A percentile compares a stretch with the other conserved stretches of the same genome.
Conservation (phyloP, 768 basidiomycete genomes). For the Trametes elegans region DNA sequence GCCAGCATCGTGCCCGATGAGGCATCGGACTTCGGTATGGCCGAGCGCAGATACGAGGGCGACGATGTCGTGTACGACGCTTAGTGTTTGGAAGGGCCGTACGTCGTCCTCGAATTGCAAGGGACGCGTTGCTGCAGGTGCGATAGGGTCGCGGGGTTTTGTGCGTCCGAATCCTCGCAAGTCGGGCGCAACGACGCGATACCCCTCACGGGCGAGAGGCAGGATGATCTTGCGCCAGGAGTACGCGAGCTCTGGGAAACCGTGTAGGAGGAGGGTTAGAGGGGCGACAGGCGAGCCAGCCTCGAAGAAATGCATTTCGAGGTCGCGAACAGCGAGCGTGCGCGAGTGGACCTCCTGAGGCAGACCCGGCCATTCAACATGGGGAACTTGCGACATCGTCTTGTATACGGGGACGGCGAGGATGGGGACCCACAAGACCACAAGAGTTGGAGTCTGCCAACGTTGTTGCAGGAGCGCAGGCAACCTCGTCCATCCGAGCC, state of each 20-base stretch:
- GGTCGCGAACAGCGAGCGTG: conserved; percentile 43
- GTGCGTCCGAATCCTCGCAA: conserved; percentile 52
- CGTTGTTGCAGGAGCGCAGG: too few relatives aligned
- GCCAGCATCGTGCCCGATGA: conserved; percentile 64
- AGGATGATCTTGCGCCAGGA: conserved; percentile 61
- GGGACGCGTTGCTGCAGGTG: conserved; percentile 15
- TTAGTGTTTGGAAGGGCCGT: conserved; percentile 48
- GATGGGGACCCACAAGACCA: too few relatives aligned
- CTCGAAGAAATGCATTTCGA: conserved; percentile 53
- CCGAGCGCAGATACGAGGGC: conserved; percentile 52
- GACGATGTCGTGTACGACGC: conserved; percentile 50
- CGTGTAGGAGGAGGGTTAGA: conserved; percentile 58
- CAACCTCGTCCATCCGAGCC: too few relatives aligned
- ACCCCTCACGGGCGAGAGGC: conserved; percentile 50
- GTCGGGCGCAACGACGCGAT: conserved; percentile 63
- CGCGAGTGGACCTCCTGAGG: conserved; percentile 38
- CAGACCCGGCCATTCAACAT: conserved; percentile 6
- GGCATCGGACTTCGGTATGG: conserved; percentile 42
- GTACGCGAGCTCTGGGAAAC: conserved; percentile 65
- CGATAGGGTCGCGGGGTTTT: conserved; percentile 4
- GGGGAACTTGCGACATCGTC: background rate
- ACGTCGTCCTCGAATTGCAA: conserved; percentile 48
- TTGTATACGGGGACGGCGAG: background rate
- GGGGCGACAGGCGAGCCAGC: conserved; percentile 35
- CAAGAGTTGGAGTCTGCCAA: too few relatives aligned